phyloP scores from a whole-genome alignment of 2,329 filamentous ascomycete genomes.

The Botrytis deweyae region DNA sequence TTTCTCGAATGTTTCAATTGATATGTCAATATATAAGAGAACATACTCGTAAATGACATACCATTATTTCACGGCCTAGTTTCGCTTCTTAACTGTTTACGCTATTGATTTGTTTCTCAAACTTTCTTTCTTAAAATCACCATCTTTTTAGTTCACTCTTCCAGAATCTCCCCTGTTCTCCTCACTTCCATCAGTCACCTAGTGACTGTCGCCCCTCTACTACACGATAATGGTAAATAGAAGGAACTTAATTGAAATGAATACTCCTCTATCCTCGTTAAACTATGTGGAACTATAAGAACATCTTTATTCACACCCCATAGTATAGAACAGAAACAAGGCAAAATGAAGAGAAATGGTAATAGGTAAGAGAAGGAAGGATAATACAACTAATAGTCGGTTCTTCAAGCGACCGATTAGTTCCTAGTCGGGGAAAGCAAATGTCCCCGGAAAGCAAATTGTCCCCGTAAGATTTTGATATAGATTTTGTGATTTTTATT shows the following conservation, averaged over 20 bases:
- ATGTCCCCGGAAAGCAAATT: too few species aligned
- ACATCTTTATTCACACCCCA: not conserved
- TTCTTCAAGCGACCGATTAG: too few species aligned
- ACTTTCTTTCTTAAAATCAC: not conserved
- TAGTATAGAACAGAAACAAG: not conserved
- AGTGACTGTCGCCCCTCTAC: not conserved
- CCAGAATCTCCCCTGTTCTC: not conserved
- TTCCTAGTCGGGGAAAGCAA: too few species aligned
- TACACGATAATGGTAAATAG: not conserved
- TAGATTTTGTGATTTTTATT: too few species aligned
- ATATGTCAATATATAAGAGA: not conserved
- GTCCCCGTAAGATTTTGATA: too few species aligned
- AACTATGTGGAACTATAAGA: not conserved
- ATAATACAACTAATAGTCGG: too few species aligned
- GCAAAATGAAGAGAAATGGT: not conserved
- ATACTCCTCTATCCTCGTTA: not conserved
- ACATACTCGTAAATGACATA: not conserved
- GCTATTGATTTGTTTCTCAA: not conserved
- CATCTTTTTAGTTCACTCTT: not conserved
- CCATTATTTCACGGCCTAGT: not conserved
- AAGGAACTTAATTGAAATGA: too few species aligned
- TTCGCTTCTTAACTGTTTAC: not conserved
- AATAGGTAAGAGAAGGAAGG: not conserved
- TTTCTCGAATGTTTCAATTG: not conserved
- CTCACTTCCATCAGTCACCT: not conserved